Conservation (phyloP, 345 rosid genomes). For the Euphorbia tirucalli region DNA sequence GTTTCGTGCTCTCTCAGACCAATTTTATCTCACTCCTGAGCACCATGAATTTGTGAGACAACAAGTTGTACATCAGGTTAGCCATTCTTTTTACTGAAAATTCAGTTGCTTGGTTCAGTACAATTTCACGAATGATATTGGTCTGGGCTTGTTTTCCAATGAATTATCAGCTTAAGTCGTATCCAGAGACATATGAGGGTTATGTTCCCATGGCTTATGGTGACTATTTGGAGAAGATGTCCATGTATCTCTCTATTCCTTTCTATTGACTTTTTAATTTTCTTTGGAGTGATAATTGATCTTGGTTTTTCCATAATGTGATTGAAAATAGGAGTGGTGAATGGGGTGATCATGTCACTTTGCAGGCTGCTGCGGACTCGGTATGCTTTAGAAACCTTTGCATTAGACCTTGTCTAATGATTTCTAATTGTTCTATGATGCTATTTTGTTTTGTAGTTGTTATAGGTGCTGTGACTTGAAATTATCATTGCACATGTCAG, state of each 20-base stretch:
- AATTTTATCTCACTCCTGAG: slow-evolving; percentile 56
- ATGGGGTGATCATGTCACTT: slow-evolving; percentile 72
- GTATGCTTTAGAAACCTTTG: slow-evolving; percentile 33
- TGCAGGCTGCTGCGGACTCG: slow-evolving; percentile 78
- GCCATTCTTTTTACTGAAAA: slow-evolving; percentile 13
- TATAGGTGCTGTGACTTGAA: background rate
- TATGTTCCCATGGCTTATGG: slow-evolving; percentile 79
- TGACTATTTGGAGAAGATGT: slow-evolving; percentile 69
- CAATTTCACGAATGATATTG: background rate
- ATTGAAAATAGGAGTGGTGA: slow-evolving; percentile 58
- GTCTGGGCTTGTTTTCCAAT: slow-evolving; percentile 1
- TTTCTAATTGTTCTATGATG: background rate
- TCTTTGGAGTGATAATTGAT: slow-evolving; percentile 14
- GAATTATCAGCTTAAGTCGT: slow-evolving; percentile 56
- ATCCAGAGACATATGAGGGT: slow-evolving; percentile 61
- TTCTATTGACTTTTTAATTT: slow-evolving; percentile 7
- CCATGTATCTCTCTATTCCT: slow-evolving; percentile 38
- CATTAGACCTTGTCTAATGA: background rate
- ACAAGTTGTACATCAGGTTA: slow-evolving; percentile 64
- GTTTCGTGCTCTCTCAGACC: slow-evolving; percentile 82
- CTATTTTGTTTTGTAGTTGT: background rate
- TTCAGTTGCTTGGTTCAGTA: background rate
- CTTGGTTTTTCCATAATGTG: slow-evolving; percentile 19
- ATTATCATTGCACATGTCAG: background rate
- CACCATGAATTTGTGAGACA: slow-evolving; percentile 55